Evolutionary conservation across 306 rosid genomes (phyloP), one percentile per base, ranked within the genome.

Genomic region (cucumber (Cucumis sativus)): DNA sequence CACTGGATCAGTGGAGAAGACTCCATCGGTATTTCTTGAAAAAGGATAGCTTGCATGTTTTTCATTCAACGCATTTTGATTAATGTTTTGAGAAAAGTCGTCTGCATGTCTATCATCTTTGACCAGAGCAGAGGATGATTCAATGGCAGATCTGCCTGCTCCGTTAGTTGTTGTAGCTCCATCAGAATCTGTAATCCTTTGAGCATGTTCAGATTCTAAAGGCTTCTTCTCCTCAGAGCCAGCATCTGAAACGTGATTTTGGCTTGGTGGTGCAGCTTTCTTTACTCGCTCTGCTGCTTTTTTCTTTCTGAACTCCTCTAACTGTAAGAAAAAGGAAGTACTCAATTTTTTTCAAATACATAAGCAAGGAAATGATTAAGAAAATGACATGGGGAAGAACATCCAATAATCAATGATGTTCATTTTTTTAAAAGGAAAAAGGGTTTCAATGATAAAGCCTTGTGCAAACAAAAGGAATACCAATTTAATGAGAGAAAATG

Each of bases 261-360:
- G 81, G 82, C 81, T 78, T 49, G 88, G 76, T 39, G 92, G 67
- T 62, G 88, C 79, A 76, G 87, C 77, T 83, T 89, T 92, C 90
- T 92, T 96, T 30, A 79, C 88, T 59, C 86, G 89, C 69, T 93
- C 97, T 30, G 97, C 96, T 8, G 97, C 97, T 79, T 88, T 95
- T 86, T 89, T 95, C 90, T 89, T 92, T 37, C 97, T 94, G 80
- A 96, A 92, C 89, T 96, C 99, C 80, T 96, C 99, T 69, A 92
- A 80, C 99, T 96, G 88, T 86, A 87, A 79, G 52, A 66, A 73
- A 35, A 23, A 41, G 14, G 70, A 65, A 83, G 80, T 66, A 52
- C 45, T 23, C 59, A 70, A 47, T 14, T 47, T 45, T 70, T 51
- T 33, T 33, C 76, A 72, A 43, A 54, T 17, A 28, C 15, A 49